A percentile compares a stretch with the other conserved stretches of the same genome.
phyloP scores from a whole-genome alignment of 2,329 filamentous ascomycete species.

The Apiospora malaysiana region DNA sequence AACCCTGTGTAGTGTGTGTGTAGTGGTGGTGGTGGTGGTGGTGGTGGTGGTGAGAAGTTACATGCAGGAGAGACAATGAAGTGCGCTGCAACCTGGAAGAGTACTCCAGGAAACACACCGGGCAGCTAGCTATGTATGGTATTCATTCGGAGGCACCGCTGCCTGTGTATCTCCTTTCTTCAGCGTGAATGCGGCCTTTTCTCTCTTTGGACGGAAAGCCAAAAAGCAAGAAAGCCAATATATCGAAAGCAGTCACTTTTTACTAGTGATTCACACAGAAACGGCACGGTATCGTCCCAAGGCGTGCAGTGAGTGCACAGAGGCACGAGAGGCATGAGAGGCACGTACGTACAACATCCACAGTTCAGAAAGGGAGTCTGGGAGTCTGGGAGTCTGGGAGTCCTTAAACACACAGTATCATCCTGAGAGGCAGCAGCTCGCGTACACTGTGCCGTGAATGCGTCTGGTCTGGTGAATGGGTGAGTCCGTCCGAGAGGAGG shows the following conservation, averaged over 20 bases:
- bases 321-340: not conserved
- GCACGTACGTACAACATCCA: not conserved
- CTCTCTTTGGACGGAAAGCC: not conserved
- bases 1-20: not conserved
- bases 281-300: conserved; percentile 9
- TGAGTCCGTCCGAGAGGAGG: not conserved
- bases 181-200: conserved; percentile 3
- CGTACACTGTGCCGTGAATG: not conserved
- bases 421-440: not conserved
- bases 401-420: conserved; percentile 8
- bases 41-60: conserved; percentile 16
- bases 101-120: not conserved
- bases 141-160: not conserved
- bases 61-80: conserved; percentile 10
- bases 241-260: conserved; percentile 7
- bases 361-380: not conserved
- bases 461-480: no score
- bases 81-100: conserved; percentile 10
- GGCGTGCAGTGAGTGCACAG: not conserved
- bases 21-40: not conserved
- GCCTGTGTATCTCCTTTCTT: conserved; percentile 6
- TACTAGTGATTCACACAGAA: conserved; percentile 10
- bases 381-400: no score
- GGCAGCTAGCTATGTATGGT: not conserved
- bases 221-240: conserved; percentile 3